These are phyloP conservation scores for Leccinum boreale DNA, from an alignment of 768 basidiomycete species.

Conservation along the genomic window DNA sequence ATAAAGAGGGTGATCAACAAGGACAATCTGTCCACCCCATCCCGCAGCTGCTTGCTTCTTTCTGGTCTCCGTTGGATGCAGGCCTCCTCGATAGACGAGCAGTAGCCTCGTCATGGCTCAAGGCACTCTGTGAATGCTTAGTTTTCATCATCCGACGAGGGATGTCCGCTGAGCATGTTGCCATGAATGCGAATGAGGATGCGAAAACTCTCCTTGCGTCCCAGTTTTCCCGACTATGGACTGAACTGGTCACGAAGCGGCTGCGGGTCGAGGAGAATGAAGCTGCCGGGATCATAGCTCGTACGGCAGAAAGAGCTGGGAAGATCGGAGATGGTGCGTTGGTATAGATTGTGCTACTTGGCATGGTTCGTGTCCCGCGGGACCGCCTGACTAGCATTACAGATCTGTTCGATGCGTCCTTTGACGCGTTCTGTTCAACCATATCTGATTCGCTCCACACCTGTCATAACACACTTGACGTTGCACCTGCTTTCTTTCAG, in stretches of 20 bases:
- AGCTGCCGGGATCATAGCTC: slow-evolving; percentile 44
- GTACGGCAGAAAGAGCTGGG: slow-evolving; percentile 42
- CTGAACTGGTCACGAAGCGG: slow-evolving; percentile 39
- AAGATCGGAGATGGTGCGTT: slow-evolving; percentile 41
- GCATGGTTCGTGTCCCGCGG: slow-evolving; percentile 25
- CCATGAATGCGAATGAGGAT: background rate
- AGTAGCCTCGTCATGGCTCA: slow-evolving; percentile 54
- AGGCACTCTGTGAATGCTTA: slow-evolving; percentile 68
- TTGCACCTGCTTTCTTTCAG: slow-evolving; percentile 48
- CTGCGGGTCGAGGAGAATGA: slow-evolving; percentile 46
- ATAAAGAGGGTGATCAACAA: background rate
- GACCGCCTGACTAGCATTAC: slow-evolving; percentile 3
- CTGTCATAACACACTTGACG: slow-evolving; percentile 1
- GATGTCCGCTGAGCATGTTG: slow-evolving; percentile 1
- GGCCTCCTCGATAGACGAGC: slow-evolving; percentile 23
- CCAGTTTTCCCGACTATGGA: slow-evolving; percentile 49
- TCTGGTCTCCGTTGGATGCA: slow-evolving; percentile 77
- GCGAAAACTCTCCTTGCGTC: slow-evolving; percentile 36
- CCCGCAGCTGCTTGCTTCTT: slow-evolving; percentile 59
- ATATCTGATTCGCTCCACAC: slow-evolving; percentile 4
- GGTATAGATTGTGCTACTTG: slow-evolving; percentile 18
- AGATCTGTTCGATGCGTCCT: slow-evolving; percentile 51
- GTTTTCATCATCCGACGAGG: slow-evolving; percentile 48
- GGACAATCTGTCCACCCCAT: slow-evolving; percentile 28
- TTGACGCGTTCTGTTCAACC: slow-evolving; percentile 38